phyloP scores from a whole-genome alignment of 768 basidiomycete genomes.

The Hypholoma sublateritium region DNA sequence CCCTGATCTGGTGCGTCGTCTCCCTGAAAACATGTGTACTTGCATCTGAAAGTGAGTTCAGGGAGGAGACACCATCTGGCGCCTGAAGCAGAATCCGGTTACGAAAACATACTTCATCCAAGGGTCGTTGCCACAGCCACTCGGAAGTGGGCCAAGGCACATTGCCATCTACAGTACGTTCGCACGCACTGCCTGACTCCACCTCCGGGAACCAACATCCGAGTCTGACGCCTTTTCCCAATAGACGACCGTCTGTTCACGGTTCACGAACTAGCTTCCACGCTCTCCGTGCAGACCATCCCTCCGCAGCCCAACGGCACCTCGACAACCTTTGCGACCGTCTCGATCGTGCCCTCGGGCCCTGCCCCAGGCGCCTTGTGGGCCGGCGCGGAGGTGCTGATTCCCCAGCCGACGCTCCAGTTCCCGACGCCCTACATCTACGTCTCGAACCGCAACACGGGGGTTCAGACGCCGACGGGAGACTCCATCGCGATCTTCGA shows the following conservation, averaged over 20 bases:
- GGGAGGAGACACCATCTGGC: slow-evolving; percentile 73
- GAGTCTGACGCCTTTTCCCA: too few species aligned
- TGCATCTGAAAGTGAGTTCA: slow-evolving; percentile 22
- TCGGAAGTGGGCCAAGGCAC: slow-evolving; percentile 64
- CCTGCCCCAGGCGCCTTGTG: slow-evolving; percentile 31
- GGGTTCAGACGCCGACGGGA: slow-evolving; percentile 45
- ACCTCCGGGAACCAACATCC: too few species aligned
- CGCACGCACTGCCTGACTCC: too few species aligned
- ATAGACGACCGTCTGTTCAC: slow-evolving; percentile 50
- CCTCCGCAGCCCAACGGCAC: slow-evolving; percentile 53
- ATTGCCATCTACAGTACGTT: slow-evolving; percentile 32
- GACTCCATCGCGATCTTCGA: slow-evolving; percentile 68
- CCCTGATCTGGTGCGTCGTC: slow-evolving; percentile 55
- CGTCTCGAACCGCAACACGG: slow-evolving; percentile 64
- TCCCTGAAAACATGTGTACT: background rate
- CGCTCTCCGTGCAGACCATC: slow-evolving; percentile 57
- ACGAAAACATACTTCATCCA: slow-evolving; percentile 52
- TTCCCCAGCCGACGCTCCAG: slow-evolving; percentile 42
- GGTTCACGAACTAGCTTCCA: slow-evolving; percentile 56
- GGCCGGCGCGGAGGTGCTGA: slow-evolving; percentile 64
- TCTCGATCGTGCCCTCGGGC: slow-evolving; percentile 47
- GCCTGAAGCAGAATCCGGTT: slow-evolving; percentile 44
- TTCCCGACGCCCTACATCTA: slow-evolving; percentile 62
- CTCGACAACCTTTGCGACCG: slow-evolving; percentile 44
- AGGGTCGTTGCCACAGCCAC: slow-evolving; percentile 59